Conservation (phyloP, 129 eudicot species). For the Artemisia annua region DNA sequence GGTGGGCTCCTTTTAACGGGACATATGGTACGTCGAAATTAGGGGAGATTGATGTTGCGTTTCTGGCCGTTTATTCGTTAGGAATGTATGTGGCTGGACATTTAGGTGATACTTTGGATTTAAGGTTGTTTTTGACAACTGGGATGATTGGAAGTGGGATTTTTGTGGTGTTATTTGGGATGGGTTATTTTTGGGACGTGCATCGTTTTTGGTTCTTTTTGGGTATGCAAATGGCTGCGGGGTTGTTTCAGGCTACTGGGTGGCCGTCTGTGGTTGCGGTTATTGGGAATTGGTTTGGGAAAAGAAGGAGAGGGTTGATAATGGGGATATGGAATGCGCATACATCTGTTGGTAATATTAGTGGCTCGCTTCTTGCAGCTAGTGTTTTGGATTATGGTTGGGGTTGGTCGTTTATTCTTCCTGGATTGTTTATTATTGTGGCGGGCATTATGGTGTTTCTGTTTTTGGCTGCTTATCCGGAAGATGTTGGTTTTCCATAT, state of each 20-base stretch:
- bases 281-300: constrained; percentile 92
- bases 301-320: constrained; percentile 81
- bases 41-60: constrained; percentile 89
- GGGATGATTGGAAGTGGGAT: constrained; percentile 94
- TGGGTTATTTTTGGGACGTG: constrained; percentile 76
- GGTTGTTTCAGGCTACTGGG: constrained; percentile 92
- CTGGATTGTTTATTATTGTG: constrained; percentile 58
- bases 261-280: constrained; percentile 99
- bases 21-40: constrained; percentile 61
- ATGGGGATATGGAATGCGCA: constrained; percentile 99
- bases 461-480: constrained; percentile 90
- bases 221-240: constrained; percentile 87
- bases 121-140: constrained; percentile 64
- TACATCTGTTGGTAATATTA: constrained; percentile 83
- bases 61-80: constrained; percentile 69
- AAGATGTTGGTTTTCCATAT: constrained; percentile 66
- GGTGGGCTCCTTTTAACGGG: constrained; percentile 85
- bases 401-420: constrained; percentile 95
- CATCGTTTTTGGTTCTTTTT: constrained; percentile 74
- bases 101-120: constrained; percentile 78
- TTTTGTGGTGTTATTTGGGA: constrained; percentile 77
- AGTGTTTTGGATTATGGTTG: constrained; percentile 85
- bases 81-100: constrained; percentile 97
- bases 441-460: constrained; percentile 69
- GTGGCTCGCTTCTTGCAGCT: constrained; percentile 90